Base-by-base conservation (phyloP, 768 basidiomycete species). In the Podaxis sp. region DNA sequence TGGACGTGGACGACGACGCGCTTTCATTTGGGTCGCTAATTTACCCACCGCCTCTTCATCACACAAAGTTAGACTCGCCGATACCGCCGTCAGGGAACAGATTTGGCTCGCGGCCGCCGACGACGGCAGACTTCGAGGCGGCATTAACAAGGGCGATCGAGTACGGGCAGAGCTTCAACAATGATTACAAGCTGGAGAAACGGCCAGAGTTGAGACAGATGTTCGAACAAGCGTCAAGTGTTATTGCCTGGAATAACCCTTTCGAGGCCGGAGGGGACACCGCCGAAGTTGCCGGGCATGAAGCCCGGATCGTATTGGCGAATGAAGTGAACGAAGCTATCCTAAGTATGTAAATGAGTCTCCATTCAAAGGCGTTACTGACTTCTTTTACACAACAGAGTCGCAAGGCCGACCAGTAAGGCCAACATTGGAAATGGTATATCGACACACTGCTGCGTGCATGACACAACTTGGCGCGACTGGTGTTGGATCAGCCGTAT, bases 271-370 rank as follows among this genome's bases (percentile, higher is more conserved):
- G 85, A 3, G 88, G 88, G 12, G 80, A 85, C 36, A 83, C 85
- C 15, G 83, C 86, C 19, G 85, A 85, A 65, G 81, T 91, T 22
- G 90, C 85, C 8, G 86, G 91, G 43, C 82, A 86, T 63, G 84
- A 82, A 47, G 85, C 90, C 33, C 79, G 90, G 63, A 78, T 84
- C 57, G 72, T 79, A 38, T 79, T 94, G 59, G 89, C 90, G 29
- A 87, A 84, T 63, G 91, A 93, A 74, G 72, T 94, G 41, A 94
- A 95, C 68, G 82, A 86, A 71, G 91, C 87, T 43, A 93, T 96
- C 61, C 77, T 95, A 57, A 89, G 93, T 94, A 67, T 66, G 87
- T 75, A 50, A 49, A 53, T 38, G 41, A 40, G 55, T 47, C 15
- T 58, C 5, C 22, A 57, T 24, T 29, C 24, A 57, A 22, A 2